These are phyloP conservation scores for Coemansia sp. DNA, from an alignment of 192 early-diverging fungal species.

Conservation along the genomic window DNA sequence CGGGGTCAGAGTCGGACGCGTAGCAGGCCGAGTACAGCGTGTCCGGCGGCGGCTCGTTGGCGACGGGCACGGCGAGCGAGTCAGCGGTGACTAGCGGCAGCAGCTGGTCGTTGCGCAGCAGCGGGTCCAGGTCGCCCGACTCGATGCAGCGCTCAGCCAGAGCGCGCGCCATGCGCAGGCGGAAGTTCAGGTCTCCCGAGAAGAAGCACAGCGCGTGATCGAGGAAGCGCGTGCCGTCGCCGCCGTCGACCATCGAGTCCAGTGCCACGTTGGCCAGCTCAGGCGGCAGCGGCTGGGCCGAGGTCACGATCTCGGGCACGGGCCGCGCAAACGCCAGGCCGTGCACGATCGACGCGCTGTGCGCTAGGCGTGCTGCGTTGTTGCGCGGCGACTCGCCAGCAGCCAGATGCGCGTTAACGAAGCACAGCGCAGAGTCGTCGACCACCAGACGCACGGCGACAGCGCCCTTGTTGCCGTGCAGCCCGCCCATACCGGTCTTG, in stretches of 20 bases:
- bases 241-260: constrained; percentile 66
- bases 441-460: constrained; percentile 79
- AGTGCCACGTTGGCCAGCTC: constrained; percentile 59
- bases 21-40: neutral
- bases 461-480: constrained; percentile 95
- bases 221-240: constrained; percentile 83
- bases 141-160: constrained; percentile 62
- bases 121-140: constrained; percentile 58
- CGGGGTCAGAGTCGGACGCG: constrained; percentile 27
- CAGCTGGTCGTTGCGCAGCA: constrained; percentile 71
- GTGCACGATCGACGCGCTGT: constrained; percentile 57
- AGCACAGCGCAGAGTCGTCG: constrained; percentile 82
- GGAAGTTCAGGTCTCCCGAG: constrained; percentile 96
- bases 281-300: constrained; percentile 11
- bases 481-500: constrained; percentile 88
- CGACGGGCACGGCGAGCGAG: neutral
- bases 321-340: constrained; percentile 27
- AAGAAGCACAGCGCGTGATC: constrained; percentile 77
- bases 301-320: constrained; percentile 6
- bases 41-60: neutral
- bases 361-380: constrained; percentile 82
- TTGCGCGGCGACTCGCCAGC: constrained; percentile 76
- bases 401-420: constrained; percentile 90
- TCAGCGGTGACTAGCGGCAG: constrained; percentile 33
- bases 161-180: constrained; percentile 75